phyloP scores from a whole-genome alignment of 2,329 filamentous ascomycete genomes.

The Ascosphaera aggregata region DNA sequence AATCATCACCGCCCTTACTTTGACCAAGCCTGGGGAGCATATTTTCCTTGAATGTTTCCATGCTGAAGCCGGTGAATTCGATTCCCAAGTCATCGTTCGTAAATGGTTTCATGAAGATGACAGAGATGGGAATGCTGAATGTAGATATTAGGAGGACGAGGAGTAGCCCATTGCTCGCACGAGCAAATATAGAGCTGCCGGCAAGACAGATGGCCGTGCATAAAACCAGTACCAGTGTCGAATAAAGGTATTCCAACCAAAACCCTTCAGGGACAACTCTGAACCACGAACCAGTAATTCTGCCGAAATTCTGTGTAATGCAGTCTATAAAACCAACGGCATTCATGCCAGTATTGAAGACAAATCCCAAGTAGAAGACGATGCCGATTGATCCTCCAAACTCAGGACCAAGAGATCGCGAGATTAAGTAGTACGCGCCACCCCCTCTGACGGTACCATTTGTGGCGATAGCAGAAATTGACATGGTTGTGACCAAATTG shows the following conservation, averaged over 20 bases:
- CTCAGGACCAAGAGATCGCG: conserved; percentile 61
- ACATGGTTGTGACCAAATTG: conserved; percentile 65
- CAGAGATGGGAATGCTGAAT: conserved; percentile 63
- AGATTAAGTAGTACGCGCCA: conserved; percentile 75
- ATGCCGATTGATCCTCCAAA: conserved; percentile 77
- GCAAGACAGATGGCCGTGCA: conserved; percentile 58
- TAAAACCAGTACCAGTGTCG: conserved; percentile 43
- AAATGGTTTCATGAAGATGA: conserved; percentile 45
- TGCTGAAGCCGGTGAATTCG: conserved; percentile 54
- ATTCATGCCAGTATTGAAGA: conserved; percentile 71
- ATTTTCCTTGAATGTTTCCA: conserved; percentile 49
- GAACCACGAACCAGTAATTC: conserved; percentile 29
- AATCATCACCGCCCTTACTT: conserved; percentile 37
- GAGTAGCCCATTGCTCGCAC: conserved; percentile 55
- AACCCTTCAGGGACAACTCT: conserved; percentile 44
- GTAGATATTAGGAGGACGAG: conserved; percentile 48
- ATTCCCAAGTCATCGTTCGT: conserved; percentile 36
- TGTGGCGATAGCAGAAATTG: conserved; percentile 68
- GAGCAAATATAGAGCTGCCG: conserved; percentile 57
- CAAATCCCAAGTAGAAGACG: conserved; percentile 76
- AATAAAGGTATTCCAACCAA: conserved; percentile 56
- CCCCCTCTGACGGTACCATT: conserved; percentile 77
- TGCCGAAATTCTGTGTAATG: conserved; percentile 49
- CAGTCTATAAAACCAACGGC: conserved; percentile 71
- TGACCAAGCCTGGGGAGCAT: conserved; percentile 42